These are phyloP conservation scores for Penicillium turbatum DNA, from an alignment of 495 filamentous ascomycete genomes.

Conservation along the genomic window DNA sequence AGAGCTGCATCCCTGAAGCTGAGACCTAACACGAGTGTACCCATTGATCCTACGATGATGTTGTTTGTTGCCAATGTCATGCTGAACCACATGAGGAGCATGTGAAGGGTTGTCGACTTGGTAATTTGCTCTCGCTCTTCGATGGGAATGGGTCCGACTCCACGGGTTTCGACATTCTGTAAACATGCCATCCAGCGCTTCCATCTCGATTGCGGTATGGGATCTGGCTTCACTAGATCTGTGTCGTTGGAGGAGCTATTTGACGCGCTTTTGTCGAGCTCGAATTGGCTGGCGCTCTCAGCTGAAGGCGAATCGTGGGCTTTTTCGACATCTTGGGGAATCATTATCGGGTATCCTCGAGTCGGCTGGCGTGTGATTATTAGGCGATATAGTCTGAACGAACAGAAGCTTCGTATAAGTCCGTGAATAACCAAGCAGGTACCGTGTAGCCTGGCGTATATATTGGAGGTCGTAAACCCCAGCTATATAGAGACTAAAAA, in stretches of 20 bases:
- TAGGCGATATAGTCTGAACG: too few species aligned
- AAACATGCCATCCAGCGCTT: conserved; percentile 36
- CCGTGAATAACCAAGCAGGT: background rate
- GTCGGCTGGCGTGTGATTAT: too few species aligned
- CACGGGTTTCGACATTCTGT: conserved; percentile 58
- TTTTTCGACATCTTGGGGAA: conserved; percentile 23
- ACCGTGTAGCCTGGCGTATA: background rate
- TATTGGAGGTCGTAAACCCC: background rate
- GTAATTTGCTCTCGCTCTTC: conserved; percentile 44
- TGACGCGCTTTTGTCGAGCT: conserved; percentile 21
- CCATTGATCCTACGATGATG: conserved; percentile 64
- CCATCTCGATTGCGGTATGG: conserved; percentile 19
- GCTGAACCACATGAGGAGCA: conserved; percentile 67
- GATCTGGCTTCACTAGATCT: conserved; percentile 9
- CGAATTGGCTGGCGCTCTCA: conserved; percentile 13
- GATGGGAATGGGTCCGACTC: conserved; percentile 61
- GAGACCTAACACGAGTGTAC: conserved; percentile 58
- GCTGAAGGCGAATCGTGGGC: conserved; percentile 14
- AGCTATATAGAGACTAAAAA: background rate
- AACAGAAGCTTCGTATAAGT: background rate
- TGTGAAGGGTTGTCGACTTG: conserved; percentile 48
- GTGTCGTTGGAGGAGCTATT: conserved; percentile 15
- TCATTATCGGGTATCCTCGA: conserved; percentile 10
- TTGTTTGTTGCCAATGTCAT: conserved; percentile 72
- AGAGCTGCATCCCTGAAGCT: conserved; percentile 64